These are phyloP conservation scores for Cyphellophora europaea DNA, from an alignment of 2,329 filamentous ascomycete species.

Conservation along the genomic window DNA sequence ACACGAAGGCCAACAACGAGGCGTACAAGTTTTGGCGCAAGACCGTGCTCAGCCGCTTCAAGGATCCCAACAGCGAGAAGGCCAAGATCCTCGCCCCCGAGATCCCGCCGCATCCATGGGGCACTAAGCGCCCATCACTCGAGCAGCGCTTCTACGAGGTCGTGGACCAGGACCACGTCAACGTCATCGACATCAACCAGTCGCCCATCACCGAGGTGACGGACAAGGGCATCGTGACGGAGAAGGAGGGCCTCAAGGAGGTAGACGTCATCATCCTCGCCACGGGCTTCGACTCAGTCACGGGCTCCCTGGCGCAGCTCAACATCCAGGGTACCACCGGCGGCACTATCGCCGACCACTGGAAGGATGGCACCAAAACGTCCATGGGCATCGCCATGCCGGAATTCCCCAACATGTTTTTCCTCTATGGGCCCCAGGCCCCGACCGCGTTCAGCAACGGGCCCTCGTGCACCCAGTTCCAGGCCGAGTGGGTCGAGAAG, in stretches of 20 bases:
- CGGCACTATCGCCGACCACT: conserved; percentile 26
- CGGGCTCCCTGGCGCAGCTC: conserved; percentile 31
- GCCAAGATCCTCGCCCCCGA: conserved; percentile 44
- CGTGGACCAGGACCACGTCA: conserved; percentile 36
- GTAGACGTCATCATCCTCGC: conserved; percentile 34
- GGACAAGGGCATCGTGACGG: conserved; percentile 29
- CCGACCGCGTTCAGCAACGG: conserved; percentile 47
- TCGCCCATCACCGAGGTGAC: conserved; percentile 34
- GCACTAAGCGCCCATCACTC: conserved; percentile 40
- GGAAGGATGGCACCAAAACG: conserved; percentile 27
- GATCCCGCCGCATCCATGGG: conserved; percentile 46
- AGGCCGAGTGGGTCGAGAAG: conserved; percentile 40
- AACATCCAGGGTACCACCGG: conserved; percentile 27
- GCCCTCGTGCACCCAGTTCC: conserved; percentile 43
- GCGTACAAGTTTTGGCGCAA: conserved; percentile 48
- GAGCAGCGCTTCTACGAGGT: conserved; percentile 44
- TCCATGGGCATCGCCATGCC: conserved; percentile 34
- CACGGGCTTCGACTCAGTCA: conserved; percentile 36
- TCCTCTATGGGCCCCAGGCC: conserved; percentile 47
- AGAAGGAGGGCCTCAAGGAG: conserved; percentile 28
- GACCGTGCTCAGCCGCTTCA: conserved; percentile 42
- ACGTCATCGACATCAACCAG: conserved; percentile 35
- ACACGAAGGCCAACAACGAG: conserved; percentile 41
- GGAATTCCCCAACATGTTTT: conserved; percentile 42
- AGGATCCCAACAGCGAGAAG: conserved; percentile 39